Conservation (phyloP, 1,284 basidiomycete genomes). For the Cerioporus squamosus region DNA sequence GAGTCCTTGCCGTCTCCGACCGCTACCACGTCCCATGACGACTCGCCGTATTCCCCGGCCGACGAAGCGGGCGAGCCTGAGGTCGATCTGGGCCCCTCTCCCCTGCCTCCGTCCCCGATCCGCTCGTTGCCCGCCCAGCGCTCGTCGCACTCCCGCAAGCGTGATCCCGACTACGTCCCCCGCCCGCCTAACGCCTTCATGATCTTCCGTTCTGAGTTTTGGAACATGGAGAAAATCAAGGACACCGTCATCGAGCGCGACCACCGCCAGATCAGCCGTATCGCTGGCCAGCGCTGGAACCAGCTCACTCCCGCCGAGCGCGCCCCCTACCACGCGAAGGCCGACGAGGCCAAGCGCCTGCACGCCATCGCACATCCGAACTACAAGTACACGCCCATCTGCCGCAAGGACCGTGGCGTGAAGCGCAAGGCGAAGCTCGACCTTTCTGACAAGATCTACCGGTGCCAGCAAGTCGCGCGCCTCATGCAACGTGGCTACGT, state of each 20-base stretch:
- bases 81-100: slow-evolving; percentile 9
- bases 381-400: slow-evolving; percentile 57
- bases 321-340: slow-evolving; percentile 45
- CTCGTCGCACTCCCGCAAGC: slow-evolving; percentile 46
- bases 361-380: slow-evolving; percentile 56
- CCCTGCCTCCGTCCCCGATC: background rate
- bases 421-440: slow-evolving; percentile 39
- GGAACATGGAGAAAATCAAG: slow-evolving; percentile 50
- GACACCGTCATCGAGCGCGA: slow-evolving; percentile 42
- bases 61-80: slow-evolving; percentile 19
- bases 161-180: slow-evolving; percentile 55
- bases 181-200: slow-evolving; percentile 88
- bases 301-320: slow-evolving; percentile 39
- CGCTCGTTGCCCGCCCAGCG: slow-evolving; percentile 27
- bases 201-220: slow-evolving; percentile 76
- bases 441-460: slow-evolving; percentile 36
- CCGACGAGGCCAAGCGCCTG: slow-evolving; percentile 50
- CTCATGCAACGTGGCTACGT: slow-evolving; percentile 46
- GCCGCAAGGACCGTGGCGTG: slow-evolving; percentile 31
- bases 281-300: slow-evolving; percentile 51
- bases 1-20: slow-evolving; percentile 4
- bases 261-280: slow-evolving; percentile 56
- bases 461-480: slow-evolving; percentile 48
- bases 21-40: background rate
- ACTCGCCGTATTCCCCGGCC: background rate